Conservation (phyloP, 148 eudicot species). For the Rhododendron williamsianum region DNA sequence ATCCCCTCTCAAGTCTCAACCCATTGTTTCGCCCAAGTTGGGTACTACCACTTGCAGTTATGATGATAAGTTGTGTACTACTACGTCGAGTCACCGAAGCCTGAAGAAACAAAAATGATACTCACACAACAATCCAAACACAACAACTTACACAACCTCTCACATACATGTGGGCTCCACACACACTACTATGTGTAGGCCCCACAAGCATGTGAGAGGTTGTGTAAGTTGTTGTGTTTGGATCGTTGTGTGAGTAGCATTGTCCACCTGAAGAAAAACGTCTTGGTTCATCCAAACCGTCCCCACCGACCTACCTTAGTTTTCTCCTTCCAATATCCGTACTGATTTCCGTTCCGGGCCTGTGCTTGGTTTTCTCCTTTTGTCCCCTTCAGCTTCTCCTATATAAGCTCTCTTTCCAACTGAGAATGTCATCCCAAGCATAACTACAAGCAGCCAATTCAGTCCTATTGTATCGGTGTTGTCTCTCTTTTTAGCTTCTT, state of each 20-base stretch:
- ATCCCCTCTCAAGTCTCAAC: neutral
- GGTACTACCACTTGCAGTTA: neutral
- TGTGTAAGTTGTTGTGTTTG: no score
- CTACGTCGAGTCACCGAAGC: neutral
- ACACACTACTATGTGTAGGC: no score
- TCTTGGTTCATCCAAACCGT: conserved; percentile 16
- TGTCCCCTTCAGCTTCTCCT: conserved; percentile 14
- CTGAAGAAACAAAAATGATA: no score
- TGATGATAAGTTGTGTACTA: neutral
- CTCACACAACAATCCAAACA: no score
- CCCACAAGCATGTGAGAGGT: no score
- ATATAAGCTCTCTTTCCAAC: conserved; percentile 16
- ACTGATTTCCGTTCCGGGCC: neutral
- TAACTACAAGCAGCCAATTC: neutral
- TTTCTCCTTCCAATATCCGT: conserved; percentile 6
- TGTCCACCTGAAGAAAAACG: neutral
- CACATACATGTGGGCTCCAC: no score
- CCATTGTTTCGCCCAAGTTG: neutral
- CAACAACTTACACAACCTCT: no score
- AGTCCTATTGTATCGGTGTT: neutral
- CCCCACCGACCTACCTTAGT: conserved; percentile 22
- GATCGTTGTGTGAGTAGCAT: no score
- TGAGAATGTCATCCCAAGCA: conserved; percentile 11
- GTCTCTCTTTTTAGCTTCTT: neutral
- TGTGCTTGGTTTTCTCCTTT: neutral